These are phyloP conservation scores for Zygoascus flipseniorum DNA, from an alignment of 805 yeast genomes.

Conservation along the genomic window DNA sequence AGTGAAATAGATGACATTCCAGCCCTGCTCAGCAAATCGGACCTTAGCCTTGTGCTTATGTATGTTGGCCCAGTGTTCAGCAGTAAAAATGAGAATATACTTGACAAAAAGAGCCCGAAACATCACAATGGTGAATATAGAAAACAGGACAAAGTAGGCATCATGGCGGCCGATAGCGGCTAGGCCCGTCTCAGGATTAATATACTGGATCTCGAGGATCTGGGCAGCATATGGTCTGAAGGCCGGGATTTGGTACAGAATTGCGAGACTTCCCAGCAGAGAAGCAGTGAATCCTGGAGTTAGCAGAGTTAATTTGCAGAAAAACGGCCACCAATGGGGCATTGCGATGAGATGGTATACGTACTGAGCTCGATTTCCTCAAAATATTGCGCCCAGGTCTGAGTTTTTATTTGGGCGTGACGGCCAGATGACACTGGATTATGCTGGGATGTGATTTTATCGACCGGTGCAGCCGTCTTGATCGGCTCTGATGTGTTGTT, in stretches of 20 bases:
- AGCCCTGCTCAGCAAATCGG: slow-evolving; percentile 81
- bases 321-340: not conserved
- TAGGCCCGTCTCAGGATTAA: slow-evolving; percentile 15
- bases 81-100: slow-evolving; percentile 49
- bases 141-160: slow-evolving; percentile 36
- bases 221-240: slow-evolving; percentile 27
- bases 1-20: slow-evolving; percentile 58
- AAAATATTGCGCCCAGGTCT: slow-evolving; percentile 12
- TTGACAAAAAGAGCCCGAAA: slow-evolving; percentile 55
- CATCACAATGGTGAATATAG: slow-evolving; percentile 49
- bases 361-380: slow-evolving; percentile 17
- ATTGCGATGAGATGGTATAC: not conserved
- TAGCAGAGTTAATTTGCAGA: not conserved
- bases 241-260: slow-evolving; percentile 23
- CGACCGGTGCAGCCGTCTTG: not conserved
- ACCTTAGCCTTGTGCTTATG: slow-evolving; percentile 42
- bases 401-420: not conserved
- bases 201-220: slow-evolving; percentile 37
- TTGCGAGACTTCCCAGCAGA: slow-evolving; percentile 17
- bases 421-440: not conserved
- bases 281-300: slow-evolving; percentile 2
- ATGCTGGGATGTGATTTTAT: not conserved
- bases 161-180: slow-evolving; percentile 20
- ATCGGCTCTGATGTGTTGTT: not conserved
- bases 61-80: slow-evolving; percentile 34